These are phyloP conservation scores for Mycogone perniciosa DNA, from an alignment of 2,329 filamentous ascomycete genomes.

Conservation along the genomic window DNA sequence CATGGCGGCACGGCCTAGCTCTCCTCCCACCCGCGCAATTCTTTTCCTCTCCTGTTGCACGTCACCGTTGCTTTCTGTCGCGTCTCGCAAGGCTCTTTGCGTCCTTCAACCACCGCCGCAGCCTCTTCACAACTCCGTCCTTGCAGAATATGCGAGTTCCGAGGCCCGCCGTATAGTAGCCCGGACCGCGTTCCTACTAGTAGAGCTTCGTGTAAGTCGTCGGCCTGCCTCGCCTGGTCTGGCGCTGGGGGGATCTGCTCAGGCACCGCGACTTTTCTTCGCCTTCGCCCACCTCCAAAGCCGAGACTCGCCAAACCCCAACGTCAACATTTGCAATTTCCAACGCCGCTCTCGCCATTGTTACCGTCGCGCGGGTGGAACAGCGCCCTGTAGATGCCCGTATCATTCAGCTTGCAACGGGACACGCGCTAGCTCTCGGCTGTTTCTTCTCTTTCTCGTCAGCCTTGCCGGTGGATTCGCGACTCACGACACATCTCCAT, in stretches of 20 bases:
- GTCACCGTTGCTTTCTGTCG: slow-evolving; percentile 22
- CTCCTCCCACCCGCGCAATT: slow-evolving; percentile 19
- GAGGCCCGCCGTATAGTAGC: slow-evolving; percentile 1
- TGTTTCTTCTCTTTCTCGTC: slow-evolving; percentile 1
- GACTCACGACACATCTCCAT: slow-evolving; percentile 1
- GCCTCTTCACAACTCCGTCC: not conserved
- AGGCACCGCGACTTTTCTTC: slow-evolving; percentile 15
- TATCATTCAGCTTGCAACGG: slow-evolving; percentile 4
- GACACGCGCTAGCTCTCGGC: not conserved
- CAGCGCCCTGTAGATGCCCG: slow-evolving; percentile 5
- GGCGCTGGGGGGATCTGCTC: not conserved
- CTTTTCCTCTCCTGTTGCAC: slow-evolving; percentile 24
- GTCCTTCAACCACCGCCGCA: slow-evolving; percentile 12
- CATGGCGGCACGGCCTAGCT: slow-evolving; percentile 4
- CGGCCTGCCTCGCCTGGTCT: not conserved
- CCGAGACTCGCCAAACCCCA: not conserved
- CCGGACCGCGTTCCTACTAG: slow-evolving; percentile 14
- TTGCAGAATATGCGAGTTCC: not conserved
- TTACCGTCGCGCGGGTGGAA: not conserved
- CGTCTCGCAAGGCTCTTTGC: slow-evolving; percentile 21
- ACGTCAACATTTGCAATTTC: not conserved
- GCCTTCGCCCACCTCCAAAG: slow-evolving; percentile 5
- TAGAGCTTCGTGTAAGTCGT: slow-evolving; percentile 29
- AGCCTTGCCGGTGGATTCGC: not conserved
- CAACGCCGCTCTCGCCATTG: not conserved